Conservation (phyloP, 1,139 yeast genomes). For the Blastobotrys proliferans region DNA sequence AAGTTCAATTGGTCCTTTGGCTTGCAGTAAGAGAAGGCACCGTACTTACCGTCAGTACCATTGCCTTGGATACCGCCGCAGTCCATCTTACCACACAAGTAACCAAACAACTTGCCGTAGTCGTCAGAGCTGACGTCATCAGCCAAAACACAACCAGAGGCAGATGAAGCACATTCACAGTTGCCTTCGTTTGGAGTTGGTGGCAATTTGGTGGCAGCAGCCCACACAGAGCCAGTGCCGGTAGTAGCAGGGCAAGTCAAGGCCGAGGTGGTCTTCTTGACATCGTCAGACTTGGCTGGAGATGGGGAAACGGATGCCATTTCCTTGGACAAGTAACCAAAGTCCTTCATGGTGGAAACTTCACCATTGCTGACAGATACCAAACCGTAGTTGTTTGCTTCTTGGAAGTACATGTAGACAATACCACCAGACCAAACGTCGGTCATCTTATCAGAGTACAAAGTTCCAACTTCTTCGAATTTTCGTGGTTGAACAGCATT, state of each 20-base stretch:
- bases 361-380: constrained; percentile 62
- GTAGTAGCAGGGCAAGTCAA: constrained; percentile 48
- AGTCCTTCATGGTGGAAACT: constrained; percentile 59
- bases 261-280: constrained; percentile 39
- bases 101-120: constrained; percentile 52
- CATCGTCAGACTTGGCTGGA: constrained; percentile 48
- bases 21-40: constrained; percentile 57
- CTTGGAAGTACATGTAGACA: constrained; percentile 88
- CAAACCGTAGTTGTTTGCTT: constrained; percentile 83
- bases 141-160: constrained; percentile 50
- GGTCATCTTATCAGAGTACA: constrained; percentile 56
- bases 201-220: constrained; percentile 54
- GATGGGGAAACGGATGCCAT: constrained; percentile 57
- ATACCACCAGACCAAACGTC: constrained; percentile 89
- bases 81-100: constrained; percentile 42
- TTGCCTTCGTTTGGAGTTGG: constrained; percentile 62
- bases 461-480: constrained; percentile 66
- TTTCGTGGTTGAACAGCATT: constrained; percentile 63
- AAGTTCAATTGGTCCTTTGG: constrained; percentile 60
- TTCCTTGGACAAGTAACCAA: constrained; percentile 45
- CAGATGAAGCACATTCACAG: constrained; percentile 52
- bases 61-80: constrained; percentile 50
- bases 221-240: constrained; percentile 44
- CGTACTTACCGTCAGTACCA: constrained; percentile 68
- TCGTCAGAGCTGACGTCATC: constrained; percentile 43